Evolutionary conservation across 1,284 basidiomycete species (phyloP), one percentile per base, ranked within the genome.

Genomic region (Taiwanofungus camphoratus): DNA sequence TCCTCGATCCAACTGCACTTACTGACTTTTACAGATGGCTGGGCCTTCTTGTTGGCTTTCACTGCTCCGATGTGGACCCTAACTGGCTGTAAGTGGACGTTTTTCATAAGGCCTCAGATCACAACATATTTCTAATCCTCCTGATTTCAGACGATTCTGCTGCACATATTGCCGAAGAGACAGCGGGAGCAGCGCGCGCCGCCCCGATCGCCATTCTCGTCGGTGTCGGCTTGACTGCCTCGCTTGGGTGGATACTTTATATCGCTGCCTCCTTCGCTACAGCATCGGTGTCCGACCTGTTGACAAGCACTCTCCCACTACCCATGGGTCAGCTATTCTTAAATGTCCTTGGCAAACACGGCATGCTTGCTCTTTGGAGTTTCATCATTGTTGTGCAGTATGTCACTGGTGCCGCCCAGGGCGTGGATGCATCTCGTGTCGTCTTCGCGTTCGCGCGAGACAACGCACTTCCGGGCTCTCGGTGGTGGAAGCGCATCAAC

Each of bases 31-130:
- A 18, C 49, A 85, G 83, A 73, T 62, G 80, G 76, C 13, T 85
- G 81, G 79, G 80, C 84, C 0, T 87, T 88, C 60, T 61, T 87
- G 49, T 61, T 88, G 20, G 71, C 83, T 0, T 86, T 88, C 55
- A 83, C 82, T 0, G 70, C 81, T 1, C 80, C 83, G 0, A 87
- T 88, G 79, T 88, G 85, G 86, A 86, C 82, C 0, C 61, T 87
- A 35, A 87, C 85, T 1, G 82, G 82, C 44, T 88, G 84, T 83
- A 47, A 54, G 78, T 56, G 5, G n/a, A 8, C 33, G 8, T 26
- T 9, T 22, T 16, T 35, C 3, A 4, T 8, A 19, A 8, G 2
- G 23, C 19, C n/a, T 1, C 30, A 26, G 12, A 36, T 23, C 6
- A 32, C 13, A 13, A 13, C 12, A 7, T 16, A 3, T 20, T 37